These are phyloP conservation scores for Ampelomyces quisqualis DNA, from an alignment of 2,329 filamentous ascomycete genomes.

Conservation along the genomic window DNA sequence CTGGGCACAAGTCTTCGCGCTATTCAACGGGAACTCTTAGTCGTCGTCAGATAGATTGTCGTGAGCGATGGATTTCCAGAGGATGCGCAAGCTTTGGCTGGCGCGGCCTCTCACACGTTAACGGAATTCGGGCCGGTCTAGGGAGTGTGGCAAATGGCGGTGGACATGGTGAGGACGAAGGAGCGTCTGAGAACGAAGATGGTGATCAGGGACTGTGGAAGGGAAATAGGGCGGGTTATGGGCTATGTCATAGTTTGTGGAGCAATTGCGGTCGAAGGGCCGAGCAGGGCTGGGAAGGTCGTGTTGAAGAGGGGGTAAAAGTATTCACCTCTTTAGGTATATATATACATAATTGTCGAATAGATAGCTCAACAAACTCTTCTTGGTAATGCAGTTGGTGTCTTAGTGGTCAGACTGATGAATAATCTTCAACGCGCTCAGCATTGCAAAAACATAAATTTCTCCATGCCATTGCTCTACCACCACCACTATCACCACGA, in stretches of 20 bases:
- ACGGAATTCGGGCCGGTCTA: slow-evolving; percentile 55
- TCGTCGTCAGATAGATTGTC: slow-evolving; percentile 58
- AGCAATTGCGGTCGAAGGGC: slow-evolving; percentile 24
- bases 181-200: slow-evolving; percentile 6
- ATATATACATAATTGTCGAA: no score
- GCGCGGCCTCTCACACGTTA: slow-evolving; percentile 62
- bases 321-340: no score
- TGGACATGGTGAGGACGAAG: slow-evolving; percentile 8
- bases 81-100: slow-evolving; percentile 60
- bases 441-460: no score
- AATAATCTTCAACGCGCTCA: no score
- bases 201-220: slow-evolving; percentile 14
- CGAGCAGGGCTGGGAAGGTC: slow-evolving; percentile 29
- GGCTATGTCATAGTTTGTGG: slow-evolving; percentile 26
- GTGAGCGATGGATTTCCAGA: slow-evolving; percentile 57
- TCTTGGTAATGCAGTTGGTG: no score
- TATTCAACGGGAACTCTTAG: slow-evolving; percentile 53
- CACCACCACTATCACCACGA: not conserved
- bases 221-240: slow-evolving; percentile 28
- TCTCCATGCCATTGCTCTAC: no score
- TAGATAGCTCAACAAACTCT: no score
- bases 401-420: no score
- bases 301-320: slow-evolving; percentile 30
- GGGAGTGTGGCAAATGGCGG: slow-evolving; percentile 4
- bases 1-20: slow-evolving; percentile 47